Evolutionary conservation across 2,329 filamentous ascomycete genomes (phyloP).

Genomic region (Pseudopithomyces maydicus): DNA sequence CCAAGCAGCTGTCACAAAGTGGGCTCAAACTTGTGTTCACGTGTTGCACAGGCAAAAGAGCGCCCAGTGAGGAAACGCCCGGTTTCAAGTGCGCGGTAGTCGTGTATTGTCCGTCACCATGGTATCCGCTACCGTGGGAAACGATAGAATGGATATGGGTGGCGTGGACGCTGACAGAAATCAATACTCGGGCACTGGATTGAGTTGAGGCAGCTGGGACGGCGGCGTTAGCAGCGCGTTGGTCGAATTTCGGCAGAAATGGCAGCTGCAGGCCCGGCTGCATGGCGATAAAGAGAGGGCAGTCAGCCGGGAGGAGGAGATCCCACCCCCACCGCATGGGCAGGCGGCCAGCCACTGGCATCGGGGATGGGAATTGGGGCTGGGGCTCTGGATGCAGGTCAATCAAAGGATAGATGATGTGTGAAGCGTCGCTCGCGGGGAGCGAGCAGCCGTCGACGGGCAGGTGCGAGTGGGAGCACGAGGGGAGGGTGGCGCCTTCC

Average conservation of each 20-base stretch:
- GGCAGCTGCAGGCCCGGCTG: conserved; percentile 18
- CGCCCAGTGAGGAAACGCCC: neutral
- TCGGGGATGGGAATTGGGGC: conserved; percentile 7
- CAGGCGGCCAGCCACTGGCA: conserved; percentile 3
- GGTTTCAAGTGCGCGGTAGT: conserved; percentile 1
- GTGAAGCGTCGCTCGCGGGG: neutral
- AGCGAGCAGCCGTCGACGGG: conserved; percentile 16
- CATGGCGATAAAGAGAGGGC: conserved; percentile 23
- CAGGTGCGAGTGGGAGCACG: conserved; percentile 17
- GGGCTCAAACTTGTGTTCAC: conserved; percentile 7
- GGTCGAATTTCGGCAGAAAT: conserved; percentile 16
- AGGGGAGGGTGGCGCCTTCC: conserved; percentile 23
- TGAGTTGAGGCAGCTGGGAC: conserved; percentile 7
- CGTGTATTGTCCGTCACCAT: neutral
- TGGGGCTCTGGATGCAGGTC: conserved; percentile 5
- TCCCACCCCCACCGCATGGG: neutral
- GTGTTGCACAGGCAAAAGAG: conserved; percentile 7
- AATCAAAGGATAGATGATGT: conserved; percentile 11
- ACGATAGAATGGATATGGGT: conserved; percentile 4
- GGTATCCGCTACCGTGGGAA: conserved; percentile 6
- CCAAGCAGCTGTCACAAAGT: neutral
- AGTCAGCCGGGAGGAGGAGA: conserved; percentile 14
- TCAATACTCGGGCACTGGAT: conserved; percentile 4
- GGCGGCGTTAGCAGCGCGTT: conserved; percentile 10
- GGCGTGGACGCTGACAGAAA: neutral